These are phyloP conservation scores for Amanita molliuscula DNA, from an alignment of 768 basidiomycete genomes.

Conservation along the genomic window DNA sequence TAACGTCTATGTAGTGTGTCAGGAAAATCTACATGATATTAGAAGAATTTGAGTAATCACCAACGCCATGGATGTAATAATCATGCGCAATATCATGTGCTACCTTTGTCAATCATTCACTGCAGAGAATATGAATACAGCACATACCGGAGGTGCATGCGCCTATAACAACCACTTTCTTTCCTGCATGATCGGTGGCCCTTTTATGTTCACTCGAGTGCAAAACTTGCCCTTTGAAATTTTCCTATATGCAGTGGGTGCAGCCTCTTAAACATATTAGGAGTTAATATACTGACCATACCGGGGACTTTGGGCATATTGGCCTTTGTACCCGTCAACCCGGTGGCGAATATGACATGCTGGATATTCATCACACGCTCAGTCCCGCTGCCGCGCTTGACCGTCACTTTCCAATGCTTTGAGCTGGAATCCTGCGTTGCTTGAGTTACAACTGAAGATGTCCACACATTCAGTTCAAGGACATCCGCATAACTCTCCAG, in stretches of 20 bases:
- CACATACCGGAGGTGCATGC: constrained; percentile 49
- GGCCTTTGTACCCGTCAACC: no score
- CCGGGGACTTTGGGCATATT: no score
- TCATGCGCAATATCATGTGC: constrained; percentile 32
- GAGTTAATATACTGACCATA: no score
- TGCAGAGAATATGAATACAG: background rate
- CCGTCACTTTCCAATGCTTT: constrained; percentile 34
- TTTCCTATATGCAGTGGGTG: constrained; percentile 13
- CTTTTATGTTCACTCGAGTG: constrained; percentile 48
- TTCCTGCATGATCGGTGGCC: constrained; percentile 44
- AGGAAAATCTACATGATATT: background rate
- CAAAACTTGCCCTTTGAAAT: constrained; percentile 37
- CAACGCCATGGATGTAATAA: no score
- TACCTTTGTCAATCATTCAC: constrained; percentile 4
- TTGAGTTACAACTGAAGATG: constrained; percentile 32
- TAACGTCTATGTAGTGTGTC: background rate
- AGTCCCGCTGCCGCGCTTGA: constrained; percentile 22
- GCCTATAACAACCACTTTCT: constrained; percentile 60
- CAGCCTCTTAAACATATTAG: background rate
- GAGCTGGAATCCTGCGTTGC: constrained; percentile 15
- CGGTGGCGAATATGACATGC: no score
- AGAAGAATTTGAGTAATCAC: background rate
- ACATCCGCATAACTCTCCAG: constrained; percentile 51
- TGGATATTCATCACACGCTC: constrained; percentile 29
- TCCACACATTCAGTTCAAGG: constrained; percentile 58